Percentiles rank a stretch among this genome's conserved stretches.
Conservation (phyloP, 257 asterid species). For the Solanum gandarillasii region DNA sequence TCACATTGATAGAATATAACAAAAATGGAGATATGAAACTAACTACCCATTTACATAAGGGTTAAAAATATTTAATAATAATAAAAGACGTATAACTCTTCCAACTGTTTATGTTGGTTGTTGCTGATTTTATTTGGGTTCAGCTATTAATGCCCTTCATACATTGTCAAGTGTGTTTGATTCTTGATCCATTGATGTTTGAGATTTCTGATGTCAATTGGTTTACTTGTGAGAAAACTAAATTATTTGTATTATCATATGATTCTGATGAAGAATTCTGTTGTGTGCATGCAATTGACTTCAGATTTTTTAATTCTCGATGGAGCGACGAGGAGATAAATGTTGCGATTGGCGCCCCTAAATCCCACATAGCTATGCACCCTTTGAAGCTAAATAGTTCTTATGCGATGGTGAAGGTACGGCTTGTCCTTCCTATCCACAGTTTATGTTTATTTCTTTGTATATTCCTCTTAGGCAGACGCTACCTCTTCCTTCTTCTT, state of each 20-base stretch:
- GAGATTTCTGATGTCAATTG: background rate
- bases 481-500: background rate
- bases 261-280: background rate
- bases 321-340: conserved; percentile 30
- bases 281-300: background rate
- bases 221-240: background rate
- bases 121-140: background rate
- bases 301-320: conserved; percentile 20
- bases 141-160: background rate
- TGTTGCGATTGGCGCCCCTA: conserved; percentile 13
- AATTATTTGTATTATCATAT: background rate
- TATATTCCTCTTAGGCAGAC: background rate
- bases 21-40: background rate
- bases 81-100: background rate
- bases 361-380: conserved; percentile 9
- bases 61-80: background rate
- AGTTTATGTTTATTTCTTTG: background rate
- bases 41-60: background rate
- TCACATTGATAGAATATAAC: background rate
- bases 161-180: background rate
- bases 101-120: background rate
- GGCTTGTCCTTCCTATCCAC: background rate
- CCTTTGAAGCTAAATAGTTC: conserved; percentile 28
- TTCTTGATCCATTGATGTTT: background rate
- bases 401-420: conserved; percentile 24